Conservation (phyloP, 768 basidiomycete species). For the Hebeloma cylindrosporum region DNA sequence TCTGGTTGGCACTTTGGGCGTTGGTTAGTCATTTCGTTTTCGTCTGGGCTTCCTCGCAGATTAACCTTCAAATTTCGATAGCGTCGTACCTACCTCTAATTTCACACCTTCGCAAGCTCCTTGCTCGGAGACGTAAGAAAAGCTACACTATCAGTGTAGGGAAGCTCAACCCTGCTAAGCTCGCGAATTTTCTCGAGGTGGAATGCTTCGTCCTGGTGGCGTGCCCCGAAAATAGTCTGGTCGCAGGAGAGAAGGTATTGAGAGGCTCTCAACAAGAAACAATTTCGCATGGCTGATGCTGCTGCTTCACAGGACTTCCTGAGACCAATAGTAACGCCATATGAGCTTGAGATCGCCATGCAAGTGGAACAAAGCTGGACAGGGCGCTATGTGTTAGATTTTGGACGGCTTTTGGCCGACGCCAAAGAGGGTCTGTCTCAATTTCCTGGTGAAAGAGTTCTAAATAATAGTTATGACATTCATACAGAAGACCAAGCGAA, state of each 20-base stretch:
- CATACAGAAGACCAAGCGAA: conserved; percentile 26
- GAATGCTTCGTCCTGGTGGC: conserved; percentile 96
- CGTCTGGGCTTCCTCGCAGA: not conserved
- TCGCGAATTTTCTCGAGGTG: conserved; percentile 94
- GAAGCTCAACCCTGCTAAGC: conserved; percentile 90
- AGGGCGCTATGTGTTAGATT: conserved; percentile 77
- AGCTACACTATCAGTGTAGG: conserved; percentile 95
- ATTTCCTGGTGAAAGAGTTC: too few relatives aligned
- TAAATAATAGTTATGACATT: too few relatives aligned
- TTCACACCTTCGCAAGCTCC: conserved; percentile 68
- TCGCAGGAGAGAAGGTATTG: conserved; percentile 58
- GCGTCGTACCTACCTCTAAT: conserved; percentile 88
- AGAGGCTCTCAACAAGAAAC: not conserved
- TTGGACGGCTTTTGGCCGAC: conserved; percentile 55
- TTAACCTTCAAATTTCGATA: conserved; percentile 25
- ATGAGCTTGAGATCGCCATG: conserved; percentile 83
- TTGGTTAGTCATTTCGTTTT: conserved; percentile 51
- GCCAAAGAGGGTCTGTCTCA: conserved; percentile 10
- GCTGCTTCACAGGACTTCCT: conserved; percentile 68
- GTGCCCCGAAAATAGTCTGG: conserved; percentile 88
- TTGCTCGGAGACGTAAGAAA: conserved; percentile 75
- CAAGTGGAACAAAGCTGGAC: conserved; percentile 70
- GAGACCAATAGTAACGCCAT: conserved; percentile 91
- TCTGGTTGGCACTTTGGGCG: conserved; percentile 90
- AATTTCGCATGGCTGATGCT: not conserved